A percentile compares a stretch with the other conserved stretches of the same genome.
Evolutionary conservation across 129 eudicot species (phyloP).

Genomic region (Saussurea involucrata): DNA sequence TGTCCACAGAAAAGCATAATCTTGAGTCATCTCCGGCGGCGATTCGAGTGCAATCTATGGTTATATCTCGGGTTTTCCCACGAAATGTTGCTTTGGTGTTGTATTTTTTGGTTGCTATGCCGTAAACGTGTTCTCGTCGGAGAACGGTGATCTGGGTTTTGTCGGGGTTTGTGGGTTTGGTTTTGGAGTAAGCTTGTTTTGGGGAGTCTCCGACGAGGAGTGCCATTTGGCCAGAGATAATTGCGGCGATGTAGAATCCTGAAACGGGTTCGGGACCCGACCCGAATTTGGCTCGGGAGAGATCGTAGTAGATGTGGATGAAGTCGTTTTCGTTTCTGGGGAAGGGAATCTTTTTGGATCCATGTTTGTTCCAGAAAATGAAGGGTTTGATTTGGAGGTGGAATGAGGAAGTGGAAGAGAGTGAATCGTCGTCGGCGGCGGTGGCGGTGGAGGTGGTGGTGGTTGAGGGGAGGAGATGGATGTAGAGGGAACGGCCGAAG

Average conservation of each 20-base stretch:
- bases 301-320: constrained; percentile 43
- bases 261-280: constrained; percentile 69
- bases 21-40: constrained; percentile 42
- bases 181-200: constrained; percentile 38
- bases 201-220: constrained; percentile 55
- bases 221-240: constrained; percentile 34
- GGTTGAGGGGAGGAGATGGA: constrained; percentile 35
- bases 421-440: constrained; percentile 2
- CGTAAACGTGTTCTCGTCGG: constrained; percentile 61
- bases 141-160: constrained; percentile 40
- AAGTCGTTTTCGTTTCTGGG: constrained; percentile 1
- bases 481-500: constrained; percentile 47
- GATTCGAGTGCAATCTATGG: constrained; percentile 43
- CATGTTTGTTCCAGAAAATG: constrained; percentile 56
- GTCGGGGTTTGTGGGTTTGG: constrained; percentile 13
- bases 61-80: constrained; percentile 36
- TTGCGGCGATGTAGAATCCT: constrained; percentile 54
- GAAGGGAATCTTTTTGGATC: constrained; percentile 43
- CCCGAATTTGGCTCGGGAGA: constrained; percentile 57
- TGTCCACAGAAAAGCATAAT: constrained; percentile 40
- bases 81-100: constrained; percentile 46
- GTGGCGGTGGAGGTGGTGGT: neutral
- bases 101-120: constrained; percentile 39
- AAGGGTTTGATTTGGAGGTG: constrained; percentile 61
- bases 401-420: constrained; percentile 28